A percentile compares a stretch with the other conserved stretches of the same genome.
Evolutionary conservation across 805 yeast genomes (phyloP).

Genomic region (Yueomyces sinensis): DNA sequence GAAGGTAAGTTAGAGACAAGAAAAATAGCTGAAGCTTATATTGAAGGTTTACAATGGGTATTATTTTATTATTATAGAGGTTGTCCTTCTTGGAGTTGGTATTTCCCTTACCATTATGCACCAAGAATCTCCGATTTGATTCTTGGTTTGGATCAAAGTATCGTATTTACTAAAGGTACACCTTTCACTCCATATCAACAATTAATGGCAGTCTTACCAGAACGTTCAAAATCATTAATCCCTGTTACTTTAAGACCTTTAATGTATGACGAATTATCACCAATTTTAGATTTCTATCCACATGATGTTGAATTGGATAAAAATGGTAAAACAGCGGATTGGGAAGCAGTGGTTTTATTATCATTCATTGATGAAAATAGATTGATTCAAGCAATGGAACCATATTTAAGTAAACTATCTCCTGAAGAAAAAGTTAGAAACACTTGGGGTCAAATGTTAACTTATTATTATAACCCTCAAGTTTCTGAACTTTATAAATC

Average conservation of each 20-base stretch:
- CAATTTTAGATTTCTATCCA: constrained; percentile 86
- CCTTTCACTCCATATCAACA: constrained; percentile 94
- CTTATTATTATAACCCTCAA: constrained; percentile 68
- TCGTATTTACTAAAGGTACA: constrained; percentile 50
- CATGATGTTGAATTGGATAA: constrained; percentile 73
- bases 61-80: constrained; percentile 82
- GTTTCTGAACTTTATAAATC: constrained; percentile 52
- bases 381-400: constrained; percentile 57
- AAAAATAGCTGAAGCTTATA: constrained; percentile 64
- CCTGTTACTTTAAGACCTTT: constrained; percentile 67
- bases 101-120: constrained; percentile 75
- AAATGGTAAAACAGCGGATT: constrained; percentile 90
- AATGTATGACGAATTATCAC: constrained; percentile 78
- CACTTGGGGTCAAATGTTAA: constrained; percentile 54
- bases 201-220: constrained; percentile 94
- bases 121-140: constrained; percentile 86
- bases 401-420: constrained; percentile 45
- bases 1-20: constrained; percentile 41
- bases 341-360: constrained; percentile 95
- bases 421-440: constrained; percentile 68
- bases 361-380: constrained; percentile 82
- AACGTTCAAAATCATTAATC: constrained; percentile 68
- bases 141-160: constrained; percentile 52
- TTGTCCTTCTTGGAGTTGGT: constrained; percentile 95
- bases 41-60: constrained; percentile 97